phyloP scores from a whole-genome alignment of 164 flowering plant species.

The Kalanchoe fedtschenkoi region DNA sequence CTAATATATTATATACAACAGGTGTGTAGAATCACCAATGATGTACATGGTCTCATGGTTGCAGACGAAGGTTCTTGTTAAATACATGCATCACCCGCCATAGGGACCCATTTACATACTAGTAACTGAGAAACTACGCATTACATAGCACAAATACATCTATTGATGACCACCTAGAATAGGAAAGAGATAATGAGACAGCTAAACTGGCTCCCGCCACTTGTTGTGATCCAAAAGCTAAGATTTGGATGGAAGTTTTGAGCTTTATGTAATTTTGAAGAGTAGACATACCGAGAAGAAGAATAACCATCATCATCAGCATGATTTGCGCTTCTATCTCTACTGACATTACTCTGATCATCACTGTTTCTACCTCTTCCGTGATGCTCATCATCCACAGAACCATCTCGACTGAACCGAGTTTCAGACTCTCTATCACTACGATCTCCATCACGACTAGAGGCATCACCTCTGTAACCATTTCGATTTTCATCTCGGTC shows the following conservation, averaged over 20 bases:
- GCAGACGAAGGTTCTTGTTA: background rate
- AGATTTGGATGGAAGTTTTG: constrained; percentile 9
- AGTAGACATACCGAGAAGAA: constrained; percentile 72
- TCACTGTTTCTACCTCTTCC: constrained; percentile 60
- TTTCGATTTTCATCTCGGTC: constrained; percentile 48
- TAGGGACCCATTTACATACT: background rate
- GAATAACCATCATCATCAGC: constrained; percentile 69
- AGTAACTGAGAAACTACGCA: background rate
- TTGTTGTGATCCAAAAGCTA: background rate
- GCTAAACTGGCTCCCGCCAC: background rate
- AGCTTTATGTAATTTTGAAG: constrained; percentile 14
- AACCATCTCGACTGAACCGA: constrained; percentile 52
- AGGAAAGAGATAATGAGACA: constrained; percentile 33
- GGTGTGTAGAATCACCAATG: too few species aligned
- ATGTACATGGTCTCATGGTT: background rate
- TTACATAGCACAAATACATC: too few species aligned
- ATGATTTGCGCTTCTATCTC: constrained; percentile 62
- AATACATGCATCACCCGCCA: too few species aligned
- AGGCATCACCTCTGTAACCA: constrained; percentile 67
- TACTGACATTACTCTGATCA: constrained; percentile 43
- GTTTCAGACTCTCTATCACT: constrained; percentile 58
- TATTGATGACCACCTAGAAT: too few species aligned
- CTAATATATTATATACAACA: background rate
- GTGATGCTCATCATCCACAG: constrained; percentile 55
- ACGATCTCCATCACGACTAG: constrained; percentile 58